These are phyloP conservation scores for Penicillium palitans DNA, from an alignment of 2,329 filamentous ascomycete species.

Conservation along the genomic window DNA sequence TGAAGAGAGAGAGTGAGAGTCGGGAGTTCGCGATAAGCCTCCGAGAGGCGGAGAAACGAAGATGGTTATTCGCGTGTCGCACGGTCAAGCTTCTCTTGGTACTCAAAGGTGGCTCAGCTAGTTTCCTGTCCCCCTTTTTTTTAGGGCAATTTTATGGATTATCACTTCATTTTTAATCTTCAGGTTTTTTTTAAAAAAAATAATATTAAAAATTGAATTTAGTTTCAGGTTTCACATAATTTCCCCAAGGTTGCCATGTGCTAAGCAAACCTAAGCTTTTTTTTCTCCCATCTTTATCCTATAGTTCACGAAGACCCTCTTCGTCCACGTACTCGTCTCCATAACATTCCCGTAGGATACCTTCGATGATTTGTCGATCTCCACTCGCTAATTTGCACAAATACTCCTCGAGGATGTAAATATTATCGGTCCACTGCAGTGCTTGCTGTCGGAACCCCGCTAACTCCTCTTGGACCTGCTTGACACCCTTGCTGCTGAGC, in stretches of 20 bases:
- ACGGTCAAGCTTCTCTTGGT: slow-evolving; percentile 40
- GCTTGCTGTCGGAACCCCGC: slow-evolving; percentile 34
- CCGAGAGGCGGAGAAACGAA: slow-evolving; percentile 26
- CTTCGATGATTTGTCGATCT: slow-evolving; percentile 48
- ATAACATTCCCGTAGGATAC: slow-evolving; percentile 50
- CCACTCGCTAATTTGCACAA: slow-evolving; percentile 40
- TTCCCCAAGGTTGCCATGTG: neutral
- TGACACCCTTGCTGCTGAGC: slow-evolving; percentile 35
- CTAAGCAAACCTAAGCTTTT: slow-evolving; percentile 17
- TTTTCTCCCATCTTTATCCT: neutral
- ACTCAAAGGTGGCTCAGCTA: slow-evolving; percentile 10
- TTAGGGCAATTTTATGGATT: slow-evolving; percentile 18
- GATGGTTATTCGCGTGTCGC: slow-evolving; percentile 26
- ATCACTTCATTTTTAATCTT: slow-evolving; percentile 1
- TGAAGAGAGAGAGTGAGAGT: slow-evolving; percentile 8
- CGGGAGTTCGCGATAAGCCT: slow-evolving; percentile 29
- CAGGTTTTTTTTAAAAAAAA: too few relatives aligned
- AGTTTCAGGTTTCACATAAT: slow-evolving; percentile 4
- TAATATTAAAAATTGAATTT: neutral
- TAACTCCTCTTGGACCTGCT: slow-evolving; percentile 37
- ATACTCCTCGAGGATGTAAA: slow-evolving; percentile 46
- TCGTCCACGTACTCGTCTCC: slow-evolving; percentile 58
- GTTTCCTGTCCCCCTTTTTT: neutral
- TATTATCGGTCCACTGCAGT: slow-evolving; percentile 47
- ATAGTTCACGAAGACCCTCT: slow-evolving; percentile 49